Base-by-base conservation (phyloP, 345 rosid species). In the Moricandia arvensis region DNA sequence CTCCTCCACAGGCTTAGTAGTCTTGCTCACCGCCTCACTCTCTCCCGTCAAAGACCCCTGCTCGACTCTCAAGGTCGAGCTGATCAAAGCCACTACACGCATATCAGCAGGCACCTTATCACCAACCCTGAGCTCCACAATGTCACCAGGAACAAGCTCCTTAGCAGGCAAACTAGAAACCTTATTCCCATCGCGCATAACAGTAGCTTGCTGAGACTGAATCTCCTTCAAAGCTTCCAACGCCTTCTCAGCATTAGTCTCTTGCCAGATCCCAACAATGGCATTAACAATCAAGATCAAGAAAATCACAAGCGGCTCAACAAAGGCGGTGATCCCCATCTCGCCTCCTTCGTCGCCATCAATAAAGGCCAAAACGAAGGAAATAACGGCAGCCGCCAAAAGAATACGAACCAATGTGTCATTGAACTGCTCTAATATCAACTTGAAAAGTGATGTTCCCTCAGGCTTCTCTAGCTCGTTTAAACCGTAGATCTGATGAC, bases 21-120 rank as follows among this genome's bases (percentile, higher is more conserved):
- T 91, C 86, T 91, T 90, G 69, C 87, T 88, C 73, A 93, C 89
- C 0, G 98, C 94, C 71, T 91, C 97, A 65, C 93, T 87, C 87
- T 93, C 98, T 66, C 99, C 99, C 0, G 97, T 92, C 79, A 95
- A 83, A 0, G 99, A 95, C 4, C 97, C 82, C 86, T 93, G 95
- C 85, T 91, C 98, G 41, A 89, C 47, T 75, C 97, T 86, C 24
- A 91, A 62, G 0, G 97, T 91, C 3, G 98, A 93, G 85, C 96
- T 91, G 68, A 74, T 16, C 27, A 60, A 60, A 15, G 64, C 64
- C 43, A 60, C 26, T 1, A 60, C 57, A 66, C 93, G 82, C 97
- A 88, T 89, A 85, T 93, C 97, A 0, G 93, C 92, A 75, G 96
- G 91, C 13, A 88, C 90, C 78, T 93, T 93, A 82, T 93, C 95